Base-by-base conservation (phyloP, 768 basidiomycete species). In the Suillus subalutaceus region DNA sequence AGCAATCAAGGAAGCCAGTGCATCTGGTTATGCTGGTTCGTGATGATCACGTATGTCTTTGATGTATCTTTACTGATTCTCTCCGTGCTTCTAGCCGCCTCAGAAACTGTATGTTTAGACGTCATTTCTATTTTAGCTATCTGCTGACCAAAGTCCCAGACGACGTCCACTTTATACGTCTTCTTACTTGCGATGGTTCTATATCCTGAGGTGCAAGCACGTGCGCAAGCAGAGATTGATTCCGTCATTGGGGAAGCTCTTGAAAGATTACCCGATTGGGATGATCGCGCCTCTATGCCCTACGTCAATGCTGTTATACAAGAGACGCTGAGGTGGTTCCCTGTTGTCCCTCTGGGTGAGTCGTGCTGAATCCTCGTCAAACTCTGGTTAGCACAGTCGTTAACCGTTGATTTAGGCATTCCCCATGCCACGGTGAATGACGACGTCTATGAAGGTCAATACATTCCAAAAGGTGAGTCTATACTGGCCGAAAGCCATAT, bases 371-470 rank as follows among this genome's bases (percentile, higher is more conserved):
- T n/a, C 8, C 48, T 26, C 12, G 20, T 26, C 15, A 8, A 15
- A 16, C 15, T 0, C 15, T n/a, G 18, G 44, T 62, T 50, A 58
- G 44, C 60, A 66, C 10, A 4, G 32, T 35, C 3, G 12, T 26
- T 37, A 30, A 38, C 23, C 26, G 53, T 35, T 18, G 10, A n/a
- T 52, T n/a, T 53, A 73, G 77, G 74, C 6, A 64, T 78, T n/a
- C 74, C 77, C 7, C 80, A 79, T 59, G 67, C 71, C 18, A 66
- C 72, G 4, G 79, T 80, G 2, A 70, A 78, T 43, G 81, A 83
- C 63, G 83, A 82, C 60, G 63, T 78, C 18, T 83, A 84, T 65
- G 73, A 79, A 56, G 79, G 81, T 26, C 83, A 83, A 63, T 68
- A 83, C 7, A 88, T 89, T 52, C 86, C 88, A 12, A 79, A 80